phyloP scores from a whole-genome alignment of 345 rosid species.

The Sonneratia alba region DNA sequence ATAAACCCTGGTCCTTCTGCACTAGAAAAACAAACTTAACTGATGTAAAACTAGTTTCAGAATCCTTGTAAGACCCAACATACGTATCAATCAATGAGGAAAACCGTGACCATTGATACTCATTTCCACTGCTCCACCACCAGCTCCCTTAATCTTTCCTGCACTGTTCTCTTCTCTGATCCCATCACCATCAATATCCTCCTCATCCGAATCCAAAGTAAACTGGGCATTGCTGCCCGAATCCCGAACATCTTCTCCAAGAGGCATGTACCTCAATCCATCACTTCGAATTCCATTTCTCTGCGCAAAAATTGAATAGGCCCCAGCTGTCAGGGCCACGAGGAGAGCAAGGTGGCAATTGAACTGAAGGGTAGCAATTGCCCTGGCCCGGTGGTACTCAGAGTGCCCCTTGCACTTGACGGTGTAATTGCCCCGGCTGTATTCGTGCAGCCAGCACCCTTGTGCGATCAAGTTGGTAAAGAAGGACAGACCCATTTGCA shows the following conservation, averaged over 20 bases:
- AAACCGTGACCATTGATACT: slow-evolving; percentile 44
- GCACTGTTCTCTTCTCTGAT: slow-evolving; percentile 30
- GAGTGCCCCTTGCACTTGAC: slow-evolving; percentile 65
- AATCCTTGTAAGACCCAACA: not conserved
- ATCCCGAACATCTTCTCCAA: slow-evolving; percentile 51
- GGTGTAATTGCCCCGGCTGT: slow-evolving; percentile 69
- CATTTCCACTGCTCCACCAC: slow-evolving; percentile 25
- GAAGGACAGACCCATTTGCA: slow-evolving; percentile 83
- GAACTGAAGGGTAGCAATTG: slow-evolving; percentile 85
- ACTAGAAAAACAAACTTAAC: not conserved
- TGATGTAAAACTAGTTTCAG: not conserved
- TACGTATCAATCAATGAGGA: slow-evolving; percentile 30
- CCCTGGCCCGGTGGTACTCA: slow-evolving; percentile 76
- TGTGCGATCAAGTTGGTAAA: slow-evolving; percentile 50
- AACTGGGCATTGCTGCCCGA: slow-evolving; percentile 37
- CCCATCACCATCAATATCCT: slow-evolving; percentile 23
- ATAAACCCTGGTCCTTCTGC: not conserved
- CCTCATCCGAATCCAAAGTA: slow-evolving; percentile 78
- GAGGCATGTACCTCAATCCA: slow-evolving; percentile 40
- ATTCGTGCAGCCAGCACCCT: slow-evolving; percentile 57
- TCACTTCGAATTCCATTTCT: slow-evolving; percentile 32
- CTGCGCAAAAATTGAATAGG: slow-evolving; percentile 39
- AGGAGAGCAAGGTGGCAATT: slow-evolving; percentile 80
- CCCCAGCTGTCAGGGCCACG: slow-evolving; percentile 35
- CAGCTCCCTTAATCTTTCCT: slow-evolving; percentile 9